phyloP scores from a whole-genome alignment of 306 rosid genomes.

The Sesbania bispinosa region DNA sequence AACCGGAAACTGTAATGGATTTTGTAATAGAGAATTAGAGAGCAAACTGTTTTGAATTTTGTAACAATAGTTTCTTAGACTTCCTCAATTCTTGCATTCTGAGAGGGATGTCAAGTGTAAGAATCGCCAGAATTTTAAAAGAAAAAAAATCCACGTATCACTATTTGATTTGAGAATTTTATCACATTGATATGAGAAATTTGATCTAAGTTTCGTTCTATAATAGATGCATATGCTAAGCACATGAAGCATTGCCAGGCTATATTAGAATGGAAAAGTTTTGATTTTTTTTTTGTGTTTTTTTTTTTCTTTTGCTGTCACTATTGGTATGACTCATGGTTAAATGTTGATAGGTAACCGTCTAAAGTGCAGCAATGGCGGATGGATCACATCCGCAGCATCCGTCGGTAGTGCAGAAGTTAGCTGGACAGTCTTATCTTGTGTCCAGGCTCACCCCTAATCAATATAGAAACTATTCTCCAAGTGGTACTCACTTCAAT shows the following conservation, averaged over 20 bases:
- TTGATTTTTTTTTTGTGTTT: not conserved
- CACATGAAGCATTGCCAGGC: not conserved
- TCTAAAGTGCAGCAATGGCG: constrained; percentile 42
- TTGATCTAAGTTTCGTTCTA: no score
- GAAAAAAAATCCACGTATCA: no score
- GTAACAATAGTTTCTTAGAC: no score
- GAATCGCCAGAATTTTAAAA: no score
- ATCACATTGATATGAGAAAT: no score
- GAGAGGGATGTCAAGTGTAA: no score
- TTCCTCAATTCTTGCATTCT: not conserved
- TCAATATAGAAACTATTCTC: constrained; percentile 28
- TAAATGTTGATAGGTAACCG: constrained; percentile 43
- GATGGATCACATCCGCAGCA: constrained; percentile 39
- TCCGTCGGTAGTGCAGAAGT: constrained; percentile 61
- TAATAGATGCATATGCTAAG: not conserved
- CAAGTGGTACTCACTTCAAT: constrained; percentile 23
- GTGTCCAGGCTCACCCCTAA: constrained; percentile 50
- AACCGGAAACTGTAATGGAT: not conserved
- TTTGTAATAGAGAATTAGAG: not conserved
- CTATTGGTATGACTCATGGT: not conserved
- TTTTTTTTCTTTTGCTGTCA: not conserved
- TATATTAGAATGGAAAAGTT: not conserved
- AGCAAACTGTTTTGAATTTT: no score
- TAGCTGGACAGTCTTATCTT: constrained; percentile 55
- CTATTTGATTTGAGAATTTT: no score